Conservation (phyloP, 2,329 filamentous ascomycete species). For the Aspergillus sp. region DNA sequence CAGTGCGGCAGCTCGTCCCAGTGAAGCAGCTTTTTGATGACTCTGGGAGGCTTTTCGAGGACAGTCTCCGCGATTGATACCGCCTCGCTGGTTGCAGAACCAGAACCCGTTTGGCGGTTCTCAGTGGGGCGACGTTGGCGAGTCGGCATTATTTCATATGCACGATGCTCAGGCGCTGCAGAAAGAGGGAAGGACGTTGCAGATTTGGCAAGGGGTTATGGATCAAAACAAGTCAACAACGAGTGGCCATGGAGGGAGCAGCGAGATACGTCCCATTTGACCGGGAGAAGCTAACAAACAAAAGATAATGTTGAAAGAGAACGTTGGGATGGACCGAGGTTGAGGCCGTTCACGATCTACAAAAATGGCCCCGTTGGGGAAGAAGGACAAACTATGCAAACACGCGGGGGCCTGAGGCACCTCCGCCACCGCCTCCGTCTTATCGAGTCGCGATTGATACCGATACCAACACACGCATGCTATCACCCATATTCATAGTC, state of each 20-base stretch:
- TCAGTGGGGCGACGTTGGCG: constrained; percentile 31
- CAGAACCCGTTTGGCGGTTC: constrained; percentile 9
- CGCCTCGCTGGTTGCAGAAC: constrained; percentile 21
- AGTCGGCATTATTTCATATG: constrained; percentile 27
- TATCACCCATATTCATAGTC: not conserved
- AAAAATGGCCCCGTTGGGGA: constrained; percentile 17
- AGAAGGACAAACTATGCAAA: constrained; percentile 14
- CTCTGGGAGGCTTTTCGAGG: constrained; percentile 26
- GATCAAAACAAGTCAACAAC: not conserved
- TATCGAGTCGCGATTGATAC: too few species aligned
- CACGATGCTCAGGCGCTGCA: constrained; percentile 4
- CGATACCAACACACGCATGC: not conserved
- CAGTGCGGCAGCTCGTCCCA: constrained; percentile 54
- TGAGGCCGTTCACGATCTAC: constrained; percentile 1
- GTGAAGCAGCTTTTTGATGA: constrained; percentile 40
- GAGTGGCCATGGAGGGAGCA: not conserved
- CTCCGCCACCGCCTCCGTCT: not conserved
- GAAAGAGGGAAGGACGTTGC: not conserved
- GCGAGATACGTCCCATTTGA: not conserved
- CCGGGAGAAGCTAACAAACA: not conserved
- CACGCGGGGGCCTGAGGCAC: not conserved
- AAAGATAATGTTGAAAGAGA: not conserved
- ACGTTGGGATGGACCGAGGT: constrained; percentile 4
- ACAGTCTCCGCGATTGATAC: constrained; percentile 22
- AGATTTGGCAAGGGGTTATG: not conserved